These are phyloP conservation scores for Periconia macrospinosa DNA, from an alignment of 2,329 filamentous ascomycete species.

Conservation along the genomic window DNA sequence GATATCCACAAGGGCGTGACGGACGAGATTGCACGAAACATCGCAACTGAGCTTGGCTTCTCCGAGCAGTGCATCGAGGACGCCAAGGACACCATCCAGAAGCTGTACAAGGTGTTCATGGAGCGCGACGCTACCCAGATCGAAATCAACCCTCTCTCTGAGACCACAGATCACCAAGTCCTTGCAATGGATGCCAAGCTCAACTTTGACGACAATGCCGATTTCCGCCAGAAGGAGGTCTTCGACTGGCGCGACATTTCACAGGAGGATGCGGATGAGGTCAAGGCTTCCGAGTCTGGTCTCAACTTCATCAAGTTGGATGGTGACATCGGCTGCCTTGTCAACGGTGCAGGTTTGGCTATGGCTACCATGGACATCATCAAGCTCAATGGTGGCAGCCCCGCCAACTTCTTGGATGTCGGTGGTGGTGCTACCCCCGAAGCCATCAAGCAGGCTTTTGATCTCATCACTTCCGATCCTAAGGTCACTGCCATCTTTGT, in stretches of 20 bases:
- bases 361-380: slow-evolving; percentile 99
- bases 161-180: slow-evolving; percentile 97
- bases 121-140: slow-evolving; percentile 99
- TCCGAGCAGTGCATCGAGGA: slow-evolving; percentile 96
- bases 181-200: slow-evolving; percentile 99
- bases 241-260: slow-evolving; percentile 92
- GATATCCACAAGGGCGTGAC: slow-evolving; percentile 95
- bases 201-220: slow-evolving; percentile 97
- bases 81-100: slow-evolving; percentile 95
- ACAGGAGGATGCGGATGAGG: slow-evolving; percentile 97
- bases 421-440: slow-evolving; percentile 95
- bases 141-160: slow-evolving; percentile 98
- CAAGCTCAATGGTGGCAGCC: slow-evolving; percentile 95
- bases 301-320: slow-evolving; percentile 99
- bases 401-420: slow-evolving; percentile 98
- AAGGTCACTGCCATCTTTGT: slow-evolving; percentile 99
- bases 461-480: slow-evolving; percentile 96
- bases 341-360: slow-evolving; percentile 97
- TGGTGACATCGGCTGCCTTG: slow-evolving; percentile 97
- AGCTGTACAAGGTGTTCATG: slow-evolving; percentile 97
- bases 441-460: slow-evolving; percentile 96
- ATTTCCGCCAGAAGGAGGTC: slow-evolving; percentile 96
- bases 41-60: slow-evolving; percentile 92
- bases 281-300: slow-evolving; percentile 88
- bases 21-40: slow-evolving; percentile 87